Evolutionary conservation across 441 rosid genomes (phyloP).

Genomic region (Populus trichocarpa): DNA sequence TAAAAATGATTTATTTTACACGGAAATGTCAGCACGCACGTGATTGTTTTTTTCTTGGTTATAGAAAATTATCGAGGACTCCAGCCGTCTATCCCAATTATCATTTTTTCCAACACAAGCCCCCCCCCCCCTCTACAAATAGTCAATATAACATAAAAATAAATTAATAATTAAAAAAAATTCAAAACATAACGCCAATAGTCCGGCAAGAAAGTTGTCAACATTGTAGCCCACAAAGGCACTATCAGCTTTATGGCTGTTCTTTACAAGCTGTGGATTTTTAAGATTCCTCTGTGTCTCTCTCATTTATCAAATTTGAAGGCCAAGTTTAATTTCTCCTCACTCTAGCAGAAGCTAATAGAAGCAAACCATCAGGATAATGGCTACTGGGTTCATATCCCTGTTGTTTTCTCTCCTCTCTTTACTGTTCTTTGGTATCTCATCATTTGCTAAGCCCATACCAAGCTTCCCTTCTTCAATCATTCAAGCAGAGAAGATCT

Average conservation of each 20-base stretch:
- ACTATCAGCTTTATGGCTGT: background rate
- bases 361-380: background rate
- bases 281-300: background rate
- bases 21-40: background rate
- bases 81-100: too few species aligned
- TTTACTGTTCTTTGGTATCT: slow-evolving; percentile 4
- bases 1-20: background rate
- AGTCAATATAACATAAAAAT: too few species aligned
- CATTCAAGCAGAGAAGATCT: slow-evolving; percentile 24
- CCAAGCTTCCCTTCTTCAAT: slow-evolving; percentile 38
- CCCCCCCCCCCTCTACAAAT: too few species aligned
- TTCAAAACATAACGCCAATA: background rate
- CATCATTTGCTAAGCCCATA: slow-evolving; percentile 21
- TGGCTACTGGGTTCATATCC: slow-evolving; percentile 7
- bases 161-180: too few species aligned
- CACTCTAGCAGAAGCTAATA: background rate
- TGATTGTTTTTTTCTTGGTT: too few species aligned
- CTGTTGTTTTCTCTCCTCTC: slow-evolving; percentile 11
- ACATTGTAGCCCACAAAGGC: background rate
- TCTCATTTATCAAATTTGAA: background rate
- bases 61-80: too few species aligned
- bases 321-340: background rate
- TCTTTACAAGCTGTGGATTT: background rate
- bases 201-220: background rate
- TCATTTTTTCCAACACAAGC: too few species aligned